Percentiles rank a stretch among this genome's conserved stretches.
Conservation (phyloP, 768 basidiomycete genomes). For the Xerocomellus dryophilus region DNA sequence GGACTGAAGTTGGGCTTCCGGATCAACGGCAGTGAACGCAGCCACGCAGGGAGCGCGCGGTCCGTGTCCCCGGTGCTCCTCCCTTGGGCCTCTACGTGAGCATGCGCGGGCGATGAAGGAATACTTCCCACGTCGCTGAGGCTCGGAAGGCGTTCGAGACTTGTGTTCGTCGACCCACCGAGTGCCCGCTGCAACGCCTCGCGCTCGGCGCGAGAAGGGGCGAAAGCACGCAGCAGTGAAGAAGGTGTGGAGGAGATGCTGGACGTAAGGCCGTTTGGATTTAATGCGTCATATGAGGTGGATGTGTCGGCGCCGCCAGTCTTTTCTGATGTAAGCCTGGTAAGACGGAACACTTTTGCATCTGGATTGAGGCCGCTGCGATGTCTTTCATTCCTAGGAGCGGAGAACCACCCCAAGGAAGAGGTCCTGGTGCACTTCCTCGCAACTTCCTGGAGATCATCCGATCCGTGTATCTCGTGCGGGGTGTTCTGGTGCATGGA, state of each 20-base stretch:
- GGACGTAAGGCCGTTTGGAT: constrained; percentile 54
- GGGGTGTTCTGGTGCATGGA: constrained; percentile 30
- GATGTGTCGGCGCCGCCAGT: constrained; percentile 12
- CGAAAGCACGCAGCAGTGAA: constrained; percentile 74
- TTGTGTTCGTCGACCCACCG: constrained; percentile 68
- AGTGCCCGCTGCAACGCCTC: constrained; percentile 79
- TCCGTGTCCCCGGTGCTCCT: constrained; percentile 24
- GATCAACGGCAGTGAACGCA: constrained; percentile 61
- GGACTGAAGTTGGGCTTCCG: constrained; percentile 76
- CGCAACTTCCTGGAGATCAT: constrained; percentile 12
- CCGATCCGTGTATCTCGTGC: constrained; percentile 31
- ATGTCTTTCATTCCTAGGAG: constrained; percentile 44
- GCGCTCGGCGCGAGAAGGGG: constrained; percentile 84
- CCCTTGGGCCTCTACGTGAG: constrained; percentile 37
- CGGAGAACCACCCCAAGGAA: constrained; percentile 48
- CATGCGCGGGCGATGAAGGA: constrained; percentile 61
- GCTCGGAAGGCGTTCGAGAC: constrained; percentile 75
- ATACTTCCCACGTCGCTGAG: constrained; percentile 73
- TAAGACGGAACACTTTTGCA: constrained; percentile 77
- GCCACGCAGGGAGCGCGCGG: constrained; percentile 57
- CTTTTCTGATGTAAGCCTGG: constrained; percentile 24
- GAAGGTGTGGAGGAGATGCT: constrained; percentile 41
- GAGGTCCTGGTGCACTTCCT: constrained; percentile 26
- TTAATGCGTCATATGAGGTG: constrained; percentile 51
- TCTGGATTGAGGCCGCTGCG: constrained; percentile 79